Conservation (phyloP, 1,139 yeast genomes). For the Magnusiomyces tetraspermus region DNA sequence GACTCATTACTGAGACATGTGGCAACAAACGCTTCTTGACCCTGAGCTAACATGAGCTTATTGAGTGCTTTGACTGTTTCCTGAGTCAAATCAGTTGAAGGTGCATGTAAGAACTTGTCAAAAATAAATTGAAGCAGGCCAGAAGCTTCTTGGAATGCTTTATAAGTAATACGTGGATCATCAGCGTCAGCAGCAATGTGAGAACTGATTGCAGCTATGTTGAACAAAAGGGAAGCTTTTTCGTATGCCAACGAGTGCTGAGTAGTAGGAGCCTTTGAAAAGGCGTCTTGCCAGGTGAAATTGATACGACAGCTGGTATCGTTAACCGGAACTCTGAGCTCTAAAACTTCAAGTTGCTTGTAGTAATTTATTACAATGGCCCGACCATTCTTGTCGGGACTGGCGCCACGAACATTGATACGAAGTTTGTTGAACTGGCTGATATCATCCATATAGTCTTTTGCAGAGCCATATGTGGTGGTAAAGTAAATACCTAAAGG, state of each 20-base stretch:
- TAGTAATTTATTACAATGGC: constrained; percentile 62
- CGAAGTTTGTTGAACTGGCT: constrained; percentile 50
- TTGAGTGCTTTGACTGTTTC: constrained; percentile 58
- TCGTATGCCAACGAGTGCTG: constrained; percentile 75
- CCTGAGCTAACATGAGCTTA: constrained; percentile 69
- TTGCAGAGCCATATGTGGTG: constrained; percentile 53
- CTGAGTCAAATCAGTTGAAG: constrained; percentile 67
- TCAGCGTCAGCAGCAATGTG: constrained; percentile 40
- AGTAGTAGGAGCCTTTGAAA: constrained; percentile 43
- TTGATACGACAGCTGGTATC: constrained; percentile 47
- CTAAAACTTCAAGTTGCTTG: constrained; percentile 73
- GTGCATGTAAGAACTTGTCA: constrained; percentile 84
- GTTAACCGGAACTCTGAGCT: constrained; percentile 61
- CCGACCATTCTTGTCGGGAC: constrained; percentile 33
- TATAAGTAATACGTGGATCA: constrained; percentile 52
- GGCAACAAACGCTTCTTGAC: constrained; percentile 73
- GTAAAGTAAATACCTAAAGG: constrained; percentile 54
- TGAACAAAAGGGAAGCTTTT: constrained; percentile 76
- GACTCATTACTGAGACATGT: constrained; percentile 44
- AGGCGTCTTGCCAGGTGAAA: constrained; percentile 78
- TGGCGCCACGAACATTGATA: constrained; percentile 48
- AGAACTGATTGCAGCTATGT: constrained; percentile 52
- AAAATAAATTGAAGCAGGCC: constrained; percentile 66
- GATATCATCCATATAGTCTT: constrained; percentile 52
- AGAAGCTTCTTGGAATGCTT: constrained; percentile 63